These are phyloP conservation scores for Schoenoplectus triqueter DNA, from an alignment of 202 grass and related monocot genomes.

Conservation along the genomic window DNA sequence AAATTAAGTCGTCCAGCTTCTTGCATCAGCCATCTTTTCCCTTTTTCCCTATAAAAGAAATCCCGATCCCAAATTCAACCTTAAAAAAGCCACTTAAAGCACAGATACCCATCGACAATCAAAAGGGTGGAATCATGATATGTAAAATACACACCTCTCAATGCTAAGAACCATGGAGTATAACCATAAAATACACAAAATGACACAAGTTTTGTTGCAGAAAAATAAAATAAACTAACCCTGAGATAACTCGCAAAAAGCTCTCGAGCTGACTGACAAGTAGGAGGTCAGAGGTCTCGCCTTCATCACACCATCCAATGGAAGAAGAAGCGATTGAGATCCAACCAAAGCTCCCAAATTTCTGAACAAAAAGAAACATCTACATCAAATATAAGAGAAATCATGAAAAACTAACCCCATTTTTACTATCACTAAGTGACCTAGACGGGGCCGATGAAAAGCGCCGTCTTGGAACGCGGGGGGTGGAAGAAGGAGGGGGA, in stretches of 20 bases:
- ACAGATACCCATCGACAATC: conserved; percentile 1
- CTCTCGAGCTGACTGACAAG: conserved; percentile 48
- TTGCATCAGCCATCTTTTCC: conserved; percentile 52
- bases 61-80: conserved; percentile 46
- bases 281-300: conserved; percentile 50
- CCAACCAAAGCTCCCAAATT: conserved; percentile 41
- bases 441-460: conserved; percentile 25
- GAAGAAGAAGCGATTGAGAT: conserved; percentile 39
- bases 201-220: not conserved
- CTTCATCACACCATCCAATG: conserved; percentile 37
- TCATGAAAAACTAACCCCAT: not conserved
- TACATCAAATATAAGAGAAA: not conserved
- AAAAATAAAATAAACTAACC: conserved; percentile 37
- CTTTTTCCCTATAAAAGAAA: conserved; percentile 49
- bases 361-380: conserved; percentile 12
- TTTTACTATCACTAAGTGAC: conserved; percentile 10
- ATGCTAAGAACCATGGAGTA: not conserved
- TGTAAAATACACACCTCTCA: conserved; percentile 11
- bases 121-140: not conserved
- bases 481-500: conserved; percentile 17
- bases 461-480: conserved; percentile 31
- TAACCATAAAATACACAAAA: conserved; percentile 2
- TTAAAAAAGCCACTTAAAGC: not conserved
- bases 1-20: conserved; percentile 33
- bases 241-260: conserved; percentile 57